phyloP scores from a whole-genome alignment of 2,329 filamentous ascomycete genomes.

The Fusarium paranaense region DNA sequence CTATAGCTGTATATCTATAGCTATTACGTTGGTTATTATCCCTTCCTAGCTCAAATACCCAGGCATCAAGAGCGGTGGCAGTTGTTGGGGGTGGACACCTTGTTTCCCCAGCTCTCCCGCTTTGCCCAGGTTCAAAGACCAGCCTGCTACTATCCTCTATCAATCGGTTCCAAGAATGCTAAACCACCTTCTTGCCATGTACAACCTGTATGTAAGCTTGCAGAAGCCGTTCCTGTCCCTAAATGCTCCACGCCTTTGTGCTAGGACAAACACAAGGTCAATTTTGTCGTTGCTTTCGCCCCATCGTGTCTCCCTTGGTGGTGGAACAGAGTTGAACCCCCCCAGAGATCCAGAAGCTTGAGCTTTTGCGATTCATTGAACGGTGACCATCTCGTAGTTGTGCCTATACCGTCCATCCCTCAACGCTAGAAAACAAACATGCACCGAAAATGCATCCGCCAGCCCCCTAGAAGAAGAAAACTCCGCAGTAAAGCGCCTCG shows the following conservation, averaged over 20 bases:
- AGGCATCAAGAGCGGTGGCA: neutral
- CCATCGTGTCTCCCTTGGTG: neutral
- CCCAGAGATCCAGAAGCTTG: conserved; percentile 14
- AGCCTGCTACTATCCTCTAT: conserved; percentile 1
- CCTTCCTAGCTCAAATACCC: neutral
- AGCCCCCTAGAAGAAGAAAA: conserved; percentile 42
- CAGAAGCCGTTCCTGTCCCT: neutral
- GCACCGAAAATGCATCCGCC: conserved; percentile 42
- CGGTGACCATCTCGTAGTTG: neutral
- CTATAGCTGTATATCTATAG: conserved; percentile 19
- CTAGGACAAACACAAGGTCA: conserved; percentile 3
- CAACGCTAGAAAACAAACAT: conserved; percentile 39
- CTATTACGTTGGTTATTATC: conserved; percentile 7
- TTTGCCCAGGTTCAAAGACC: neutral
- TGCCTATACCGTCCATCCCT: conserved; percentile 10
- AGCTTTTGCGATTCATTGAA: conserved; percentile 4
- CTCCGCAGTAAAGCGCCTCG: conserved; percentile 49
- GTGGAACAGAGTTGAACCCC: neutral
- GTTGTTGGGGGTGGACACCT: neutral
- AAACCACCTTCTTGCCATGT: neutral
- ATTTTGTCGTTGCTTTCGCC: neutral
- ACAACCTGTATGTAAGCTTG: conserved; percentile 1
- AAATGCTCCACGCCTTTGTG: neutral
- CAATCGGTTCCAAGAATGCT: neutral
- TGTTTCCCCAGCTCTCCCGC: neutral